Evolutionary conservation across 257 asterid species (phyloP), one percentile per base, ranked within the genome.

Genomic region (Orobanche coerulescens): DNA sequence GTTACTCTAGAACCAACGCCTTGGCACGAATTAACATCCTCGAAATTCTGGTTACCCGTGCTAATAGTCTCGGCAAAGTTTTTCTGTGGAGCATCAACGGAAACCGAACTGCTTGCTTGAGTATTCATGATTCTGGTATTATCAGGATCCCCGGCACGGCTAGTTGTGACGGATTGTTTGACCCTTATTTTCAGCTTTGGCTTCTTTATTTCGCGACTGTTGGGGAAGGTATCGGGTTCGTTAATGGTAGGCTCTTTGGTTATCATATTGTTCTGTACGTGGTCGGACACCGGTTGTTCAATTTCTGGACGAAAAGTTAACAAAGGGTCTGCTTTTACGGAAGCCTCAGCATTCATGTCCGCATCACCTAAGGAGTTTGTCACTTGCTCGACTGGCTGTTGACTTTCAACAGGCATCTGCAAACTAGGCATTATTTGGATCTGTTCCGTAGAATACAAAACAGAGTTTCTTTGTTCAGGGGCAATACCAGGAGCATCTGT

Each of bases 1-100:
- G 95, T 89, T 10, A 93, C 91, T 66, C 94, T 77, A 62, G 99
- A 93, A 15, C 95, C 97, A 37, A 87, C 94, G 73, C 86, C 96
- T 61, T 86, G 97, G 82, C 86, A 77, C 36, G 97, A 89, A 74
- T 80, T 79, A 30, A 80, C 87, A 69, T 88, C 95, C 76, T 93
- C 95, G 5, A 74, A 68, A 69, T 84, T 81, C 58, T 82, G 95
- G 73, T 82, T 82, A 26, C 90, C 76, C 1, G 77, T 71, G 78
- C 90, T 88, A 7, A 74, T n/a, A 22, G 79, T 73, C 72, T 84
- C 94, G 0, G 70, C 64, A 42, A 78, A 44, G 15, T 70, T 81
- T 71, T 79, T 77, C 28, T 71, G 88, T 6, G 93, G 88, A 42
- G 89, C 97, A 75, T 83, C 96, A 22, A 85, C 88, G 34, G 98